Base-by-base conservation (phyloP, 345 rosid species). In the Camelina sativa region DNA sequence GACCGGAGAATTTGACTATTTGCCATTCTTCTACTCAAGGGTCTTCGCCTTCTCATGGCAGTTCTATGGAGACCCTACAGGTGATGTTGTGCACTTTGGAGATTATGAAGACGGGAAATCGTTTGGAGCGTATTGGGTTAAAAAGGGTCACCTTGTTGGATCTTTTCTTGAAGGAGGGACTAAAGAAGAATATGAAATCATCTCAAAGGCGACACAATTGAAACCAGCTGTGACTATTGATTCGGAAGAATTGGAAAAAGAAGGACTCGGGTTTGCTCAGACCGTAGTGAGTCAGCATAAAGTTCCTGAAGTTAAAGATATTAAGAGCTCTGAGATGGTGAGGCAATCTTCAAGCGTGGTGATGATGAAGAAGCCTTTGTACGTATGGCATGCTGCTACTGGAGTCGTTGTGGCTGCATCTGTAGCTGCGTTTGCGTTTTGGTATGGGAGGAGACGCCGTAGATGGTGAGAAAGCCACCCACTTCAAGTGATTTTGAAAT, bases 151-250 rank as follows among this genome's bases (percentile, higher is more conserved):
- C 41, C 90, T 95, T 2, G 90, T 86, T 22, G 99, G 99, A 6
- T 86, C 97, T 7, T 95, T 95, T 85, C 90, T 95, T 5, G 99
- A 92, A 82, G 99, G 98, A 64, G 98, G 99, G 48, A 85, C 84
- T 15, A 89, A 90, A 81, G 94, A 92, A 82, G 99, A 95, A 52
- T 92, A 90, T 7, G 96, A 92, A 76, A 94, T 89, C 3, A 78
- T 90, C 74, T 92, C 98, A 6, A 84, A 78, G 67, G 87, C 89
- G n/a, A 88, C 99, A 2, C 72, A 79, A 79, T 66, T 87, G 47
- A 83, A 84, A 81, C 94, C 94, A 11, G 88, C 65, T 6, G 59
- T 89, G 4, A 81, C 11, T 3, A 50, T 79, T 16, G 93, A 95
- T 77, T 17, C 79, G 55, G 72, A 62, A 17, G 91, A 87, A 77